Evolutionary conservation across 2,329 filamentous ascomycete species (phyloP).

Genomic region (Talaromyces piceae): DNA sequence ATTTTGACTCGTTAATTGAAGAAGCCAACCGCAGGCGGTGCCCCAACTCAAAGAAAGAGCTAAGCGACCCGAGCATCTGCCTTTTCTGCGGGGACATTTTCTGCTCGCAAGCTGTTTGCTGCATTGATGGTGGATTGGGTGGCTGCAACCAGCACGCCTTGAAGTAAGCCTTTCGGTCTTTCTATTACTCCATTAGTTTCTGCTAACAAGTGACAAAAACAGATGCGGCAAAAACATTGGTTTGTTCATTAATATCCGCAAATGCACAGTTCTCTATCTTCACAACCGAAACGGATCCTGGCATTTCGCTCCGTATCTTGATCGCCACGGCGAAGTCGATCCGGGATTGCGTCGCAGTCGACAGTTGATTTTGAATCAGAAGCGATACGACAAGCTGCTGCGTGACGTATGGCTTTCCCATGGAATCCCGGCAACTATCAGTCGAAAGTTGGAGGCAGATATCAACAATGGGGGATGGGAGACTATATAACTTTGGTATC

Average conservation of each 20-base stretch:
- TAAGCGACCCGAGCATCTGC: constrained; percentile 85
- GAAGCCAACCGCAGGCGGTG: constrained; percentile 79
- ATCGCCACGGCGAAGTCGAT: constrained; percentile 92
- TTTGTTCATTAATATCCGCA: constrained; percentile 94
- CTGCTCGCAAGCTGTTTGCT: constrained; percentile 90
- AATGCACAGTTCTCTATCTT: constrained; percentile 84
- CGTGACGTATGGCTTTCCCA: constrained; percentile 81
- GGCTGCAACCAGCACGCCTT: constrained; percentile 86
- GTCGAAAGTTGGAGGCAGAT: constrained; percentile 83
- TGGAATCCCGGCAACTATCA: constrained; percentile 80
- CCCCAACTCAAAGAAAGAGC: constrained; percentile 81
- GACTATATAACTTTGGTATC: constrained; percentile 38
- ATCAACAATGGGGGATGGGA: constrained; percentile 98
- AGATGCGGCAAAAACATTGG: constrained; percentile 86
- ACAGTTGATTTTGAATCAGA: constrained; percentile 88
- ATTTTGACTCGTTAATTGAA: constrained; percentile 87
- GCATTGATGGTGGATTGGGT: constrained; percentile 59
- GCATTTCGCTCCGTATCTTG: constrained; percentile 83
- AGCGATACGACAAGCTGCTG: constrained; percentile 81
- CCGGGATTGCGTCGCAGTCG: constrained; percentile 80
- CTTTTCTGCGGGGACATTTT: constrained; percentile 96
- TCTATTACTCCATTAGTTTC: background rate
- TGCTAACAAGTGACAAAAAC: constrained; percentile 9
- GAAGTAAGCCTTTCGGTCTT: constrained; percentile 50
- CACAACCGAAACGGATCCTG: constrained; percentile 77